phyloP scores from a whole-genome alignment of 2,329 filamentous ascomycete species.

The Sarocladium strictum region DNA sequence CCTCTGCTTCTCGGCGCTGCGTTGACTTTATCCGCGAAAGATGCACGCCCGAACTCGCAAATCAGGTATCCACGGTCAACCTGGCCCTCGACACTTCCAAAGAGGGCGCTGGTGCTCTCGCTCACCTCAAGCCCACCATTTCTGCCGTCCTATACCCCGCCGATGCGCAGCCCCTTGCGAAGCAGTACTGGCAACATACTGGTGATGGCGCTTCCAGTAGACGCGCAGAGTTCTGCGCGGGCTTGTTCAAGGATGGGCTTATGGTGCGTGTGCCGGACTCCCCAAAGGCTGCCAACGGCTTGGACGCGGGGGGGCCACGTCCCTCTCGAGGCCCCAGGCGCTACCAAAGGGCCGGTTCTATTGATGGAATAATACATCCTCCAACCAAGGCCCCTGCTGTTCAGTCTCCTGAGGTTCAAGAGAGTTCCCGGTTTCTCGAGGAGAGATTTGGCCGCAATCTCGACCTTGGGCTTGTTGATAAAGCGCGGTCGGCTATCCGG shows the following conservation, averaged over 20 bases:
- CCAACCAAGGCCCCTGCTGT: conserved; percentile 14
- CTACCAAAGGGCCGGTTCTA: conserved; percentile 59
- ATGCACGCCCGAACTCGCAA: conserved; percentile 43
- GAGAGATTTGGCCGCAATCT: conserved; percentile 92
- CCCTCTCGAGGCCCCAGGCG: conserved; percentile 67
- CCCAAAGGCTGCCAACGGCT: background rate
- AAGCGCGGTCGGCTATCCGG: conserved; percentile 80
- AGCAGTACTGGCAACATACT: conserved; percentile 95
- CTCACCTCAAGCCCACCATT: conserved; percentile 51
- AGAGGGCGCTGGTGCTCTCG: conserved; percentile 44
- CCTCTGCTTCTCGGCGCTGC: conserved; percentile 64
- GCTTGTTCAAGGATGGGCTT: conserved; percentile 64
- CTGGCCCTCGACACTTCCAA: conserved; percentile 55
- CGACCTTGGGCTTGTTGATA: conserved; percentile 68
- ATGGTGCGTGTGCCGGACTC: conserved; percentile 27
- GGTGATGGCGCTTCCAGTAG: conserved; percentile 90
- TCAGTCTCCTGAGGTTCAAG: conserved; percentile 36
- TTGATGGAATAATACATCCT: conserved; percentile 24
- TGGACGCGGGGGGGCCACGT: conserved; percentile 20
- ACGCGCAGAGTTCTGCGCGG: conserved; percentile 81
- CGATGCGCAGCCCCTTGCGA: conserved; percentile 66
- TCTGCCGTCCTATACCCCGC: conserved; percentile 67
- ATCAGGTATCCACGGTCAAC: conserved; percentile 51
- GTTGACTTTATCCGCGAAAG: conserved; percentile 63
- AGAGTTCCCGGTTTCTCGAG: conserved; percentile 79